phyloP scores from a whole-genome alignment of 2,329 filamentous ascomycete species.

The Blumeria graminis region DNA sequence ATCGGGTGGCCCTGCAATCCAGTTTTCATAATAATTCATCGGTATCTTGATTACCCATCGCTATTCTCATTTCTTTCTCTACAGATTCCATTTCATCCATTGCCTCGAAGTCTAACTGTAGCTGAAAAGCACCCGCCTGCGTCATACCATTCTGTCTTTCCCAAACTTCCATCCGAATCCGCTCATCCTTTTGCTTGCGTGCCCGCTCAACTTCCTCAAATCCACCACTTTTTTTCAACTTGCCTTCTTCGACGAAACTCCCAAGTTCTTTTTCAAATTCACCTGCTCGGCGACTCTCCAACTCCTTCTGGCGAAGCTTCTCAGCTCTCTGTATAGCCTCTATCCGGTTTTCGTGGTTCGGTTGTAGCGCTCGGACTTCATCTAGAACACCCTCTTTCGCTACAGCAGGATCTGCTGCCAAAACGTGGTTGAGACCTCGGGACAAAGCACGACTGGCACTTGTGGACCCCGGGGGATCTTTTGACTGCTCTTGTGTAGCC shows the following conservation, averaged over 20 bases:
- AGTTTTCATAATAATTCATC: too few species aligned
- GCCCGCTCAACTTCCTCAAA: conserved; percentile 82
- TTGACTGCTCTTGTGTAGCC: conserved; percentile 93
- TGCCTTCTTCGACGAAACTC: conserved; percentile 68
- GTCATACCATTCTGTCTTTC: conserved; percentile 32
- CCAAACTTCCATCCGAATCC: conserved; percentile 59
- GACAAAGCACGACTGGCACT: conserved; percentile 30
- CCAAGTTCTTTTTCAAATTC: conserved; percentile 63
- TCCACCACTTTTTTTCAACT: conserved; percentile 85
- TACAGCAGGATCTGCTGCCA: conserved; percentile 39
- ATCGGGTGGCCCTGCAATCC: too few species aligned
- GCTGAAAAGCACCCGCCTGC: not conserved
- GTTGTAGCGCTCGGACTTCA: conserved; percentile 78
- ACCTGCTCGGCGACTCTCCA: conserved; percentile 47
- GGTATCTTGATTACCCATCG: not conserved
- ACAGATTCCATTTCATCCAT: not conserved
- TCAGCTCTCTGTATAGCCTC: conserved; percentile 97
- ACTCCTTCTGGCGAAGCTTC: conserved; percentile 68
- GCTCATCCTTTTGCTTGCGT: conserved; percentile 65
- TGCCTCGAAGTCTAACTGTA: not conserved
- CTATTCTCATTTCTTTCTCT: not conserved
- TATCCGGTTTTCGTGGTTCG: conserved; percentile 77
- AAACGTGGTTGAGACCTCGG: conserved; percentile 28
- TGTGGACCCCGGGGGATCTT: conserved; percentile 33
- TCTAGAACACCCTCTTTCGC: conserved; percentile 82